phyloP scores from a whole-genome alignment of 148 eudicot genomes.

The Rhododendron simsii region DNA sequence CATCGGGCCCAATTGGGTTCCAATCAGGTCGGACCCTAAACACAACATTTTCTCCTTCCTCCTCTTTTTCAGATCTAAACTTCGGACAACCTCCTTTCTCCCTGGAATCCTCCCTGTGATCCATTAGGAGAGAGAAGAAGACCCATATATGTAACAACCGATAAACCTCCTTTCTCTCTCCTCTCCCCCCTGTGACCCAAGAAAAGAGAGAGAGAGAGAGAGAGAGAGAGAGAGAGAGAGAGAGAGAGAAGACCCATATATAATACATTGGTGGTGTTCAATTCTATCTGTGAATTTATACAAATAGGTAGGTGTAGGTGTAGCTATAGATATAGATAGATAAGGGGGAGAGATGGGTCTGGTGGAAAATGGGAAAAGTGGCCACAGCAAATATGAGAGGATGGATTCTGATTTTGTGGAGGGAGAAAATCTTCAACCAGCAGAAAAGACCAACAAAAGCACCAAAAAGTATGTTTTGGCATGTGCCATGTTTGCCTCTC shows the following conservation, averaged over 20 bases:
- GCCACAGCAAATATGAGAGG: conserved; percentile 38
- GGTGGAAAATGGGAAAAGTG: conserved; percentile 45
- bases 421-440: conserved; percentile 18
- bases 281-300: background rate
- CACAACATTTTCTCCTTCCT: background rate
- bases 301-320: background rate
- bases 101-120: background rate
- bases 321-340: background rate
- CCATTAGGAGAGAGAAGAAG: background rate
- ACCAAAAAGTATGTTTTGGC: conserved; percentile 58
- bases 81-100: background rate
- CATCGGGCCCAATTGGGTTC: background rate
- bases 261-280: background rate
- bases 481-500: conserved; percentile 70
- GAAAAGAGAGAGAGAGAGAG: background rate
- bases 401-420: conserved; percentile 35
- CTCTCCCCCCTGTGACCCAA: background rate
- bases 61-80: background rate
- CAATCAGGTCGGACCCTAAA: background rate
- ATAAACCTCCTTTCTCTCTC: background rate
- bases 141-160: background rate
- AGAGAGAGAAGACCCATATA: background rate
- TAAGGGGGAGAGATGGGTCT: conserved; percentile 31
- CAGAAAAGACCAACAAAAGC: conserved; percentile 20
- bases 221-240: background rate